Percentiles rank a stretch among this genome's conserved stretches.
phyloP scores from a whole-genome alignment of 805 yeast species.

The Blastobotrys parvus region DNA sequence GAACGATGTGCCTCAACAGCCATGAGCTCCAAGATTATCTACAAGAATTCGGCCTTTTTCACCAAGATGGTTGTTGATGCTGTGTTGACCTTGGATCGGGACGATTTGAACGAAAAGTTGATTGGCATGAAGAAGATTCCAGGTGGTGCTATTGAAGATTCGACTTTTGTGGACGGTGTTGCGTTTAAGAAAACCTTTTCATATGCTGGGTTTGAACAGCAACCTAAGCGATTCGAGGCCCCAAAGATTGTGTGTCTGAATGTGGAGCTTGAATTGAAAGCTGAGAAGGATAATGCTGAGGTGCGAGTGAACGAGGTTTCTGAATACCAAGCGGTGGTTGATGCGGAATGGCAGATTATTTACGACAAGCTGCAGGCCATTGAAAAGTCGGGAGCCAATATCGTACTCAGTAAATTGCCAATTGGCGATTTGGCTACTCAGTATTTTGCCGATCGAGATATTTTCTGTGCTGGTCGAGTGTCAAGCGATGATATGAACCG shows the following conservation, averaged over 20 bases:
- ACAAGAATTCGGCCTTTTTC: conserved; percentile 80
- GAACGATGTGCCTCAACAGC: conserved; percentile 95
- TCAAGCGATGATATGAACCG: conserved; percentile 83
- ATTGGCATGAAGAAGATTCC: conserved; percentile 93
- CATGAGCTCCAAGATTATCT: conserved; percentile 90
- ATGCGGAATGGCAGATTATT: conserved; percentile 98
- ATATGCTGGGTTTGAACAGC: conserved; percentile 98
- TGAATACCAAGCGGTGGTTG: conserved; percentile 93
- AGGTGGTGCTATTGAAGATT: conserved; percentile 95
- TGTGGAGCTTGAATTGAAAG: conserved; percentile 92
- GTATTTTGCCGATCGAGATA: conserved; percentile 90
- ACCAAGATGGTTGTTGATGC: conserved; percentile 97
- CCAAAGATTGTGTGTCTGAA: conserved; percentile 82
- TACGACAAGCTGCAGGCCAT: conserved; percentile 78
- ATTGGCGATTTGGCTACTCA: conserved; percentile 99
- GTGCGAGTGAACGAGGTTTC: conserved; percentile 89
- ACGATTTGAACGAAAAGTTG: conserved; percentile 76
- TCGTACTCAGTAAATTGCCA: conserved; percentile 88
- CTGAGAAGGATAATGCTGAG: conserved; percentile 98
- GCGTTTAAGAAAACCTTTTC: conserved; percentile 96
- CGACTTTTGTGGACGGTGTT: conserved; percentile 82
- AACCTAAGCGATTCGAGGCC: conserved; percentile 73
- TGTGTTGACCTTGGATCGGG: conserved; percentile 75
- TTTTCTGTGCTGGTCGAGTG: conserved; percentile 97
- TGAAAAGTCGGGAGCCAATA: conserved; percentile 78